Percentiles rank a stretch among this genome's conserved stretches.
phyloP scores from a whole-genome alignment of 129 eudicot species.

The Pulicaria dysenterica region DNA sequence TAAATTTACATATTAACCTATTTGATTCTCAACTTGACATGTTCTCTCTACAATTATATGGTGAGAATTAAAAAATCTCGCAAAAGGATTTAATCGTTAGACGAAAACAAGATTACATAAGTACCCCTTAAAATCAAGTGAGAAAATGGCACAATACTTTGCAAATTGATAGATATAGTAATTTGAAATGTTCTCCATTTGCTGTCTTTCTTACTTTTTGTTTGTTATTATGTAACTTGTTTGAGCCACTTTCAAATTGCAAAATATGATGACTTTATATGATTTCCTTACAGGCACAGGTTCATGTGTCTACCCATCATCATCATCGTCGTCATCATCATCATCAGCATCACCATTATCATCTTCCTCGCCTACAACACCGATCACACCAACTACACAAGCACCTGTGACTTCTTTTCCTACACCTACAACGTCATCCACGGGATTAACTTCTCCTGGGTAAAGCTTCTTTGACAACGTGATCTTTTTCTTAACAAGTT shows the following conservation, averaged over 20 bases:
- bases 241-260: background rate
- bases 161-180: too few relatives aligned
- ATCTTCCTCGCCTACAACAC: slow-evolving; percentile 12
- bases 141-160: too few relatives aligned
- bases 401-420: slow-evolving; percentile 39
- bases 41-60: too few relatives aligned
- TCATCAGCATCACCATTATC: slow-evolving; percentile 27
- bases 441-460: slow-evolving; percentile 59
- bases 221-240: too few relatives aligned
- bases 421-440: slow-evolving; percentile 35
- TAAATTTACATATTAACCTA: too few relatives aligned
- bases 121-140: too few relatives aligned
- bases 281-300: slow-evolving; percentile 58
- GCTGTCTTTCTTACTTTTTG: too few relatives aligned
- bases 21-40: too few relatives aligned
- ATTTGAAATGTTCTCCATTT: too few relatives aligned
- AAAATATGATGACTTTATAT: slow-evolving; percentile 8
- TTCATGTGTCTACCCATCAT: slow-evolving; percentile 67
- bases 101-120: too few relatives aligned
- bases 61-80: too few relatives aligned
- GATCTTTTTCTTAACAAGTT: background rate
- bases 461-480: slow-evolving; percentile 9
- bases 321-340: slow-evolving; percentile 42
- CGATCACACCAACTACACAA: slow-evolving; percentile 34
- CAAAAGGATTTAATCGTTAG: too few relatives aligned